These are phyloP conservation scores for Mortierella sp. DNA, from an alignment of 371 early-diverging fungal species.

Conservation along the genomic window DNA sequence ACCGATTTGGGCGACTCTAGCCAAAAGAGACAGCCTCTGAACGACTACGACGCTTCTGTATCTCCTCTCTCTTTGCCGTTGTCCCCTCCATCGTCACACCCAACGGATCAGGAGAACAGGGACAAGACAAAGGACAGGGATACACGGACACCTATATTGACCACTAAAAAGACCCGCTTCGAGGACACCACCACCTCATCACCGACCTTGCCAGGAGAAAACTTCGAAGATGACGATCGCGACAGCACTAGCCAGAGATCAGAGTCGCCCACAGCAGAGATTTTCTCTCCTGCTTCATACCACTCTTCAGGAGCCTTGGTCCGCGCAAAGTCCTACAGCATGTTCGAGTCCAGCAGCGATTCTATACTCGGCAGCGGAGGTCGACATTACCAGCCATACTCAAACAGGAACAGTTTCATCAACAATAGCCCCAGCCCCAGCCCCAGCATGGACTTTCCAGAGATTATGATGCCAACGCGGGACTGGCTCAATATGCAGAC, in stretches of 20 bases:
- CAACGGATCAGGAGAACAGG: neutral
- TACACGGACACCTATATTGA: neutral
- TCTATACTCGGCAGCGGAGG: neutral
- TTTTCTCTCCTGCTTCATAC: conserved; percentile 10
- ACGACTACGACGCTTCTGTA: neutral
- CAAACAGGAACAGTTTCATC: conserved; percentile 6
- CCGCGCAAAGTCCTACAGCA: conserved; percentile 28
- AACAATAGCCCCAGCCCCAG: neutral
- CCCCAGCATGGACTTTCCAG: neutral
- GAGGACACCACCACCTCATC: neutral
- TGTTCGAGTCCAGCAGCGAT: conserved; percentile 32
- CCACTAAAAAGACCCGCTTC: neutral
- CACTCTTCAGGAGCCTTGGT: conserved; percentile 27
- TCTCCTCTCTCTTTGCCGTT: neutral
- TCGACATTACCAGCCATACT: conserved; percentile 2
- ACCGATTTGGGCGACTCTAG: neutral
- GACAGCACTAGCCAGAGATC: neutral
- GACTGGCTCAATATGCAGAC: conserved; percentile 51
- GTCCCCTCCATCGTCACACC: neutral
- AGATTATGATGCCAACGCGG: conserved; percentile 35
- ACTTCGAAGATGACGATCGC: neutral
- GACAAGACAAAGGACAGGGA: neutral
- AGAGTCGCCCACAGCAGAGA: neutral
- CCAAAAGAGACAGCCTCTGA: neutral
- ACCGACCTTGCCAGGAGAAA: neutral